These are phyloP conservation scores for Apiospora kogelbergensis DNA, from an alignment of 2,329 filamentous ascomycete species.

Conservation along the genomic window DNA sequence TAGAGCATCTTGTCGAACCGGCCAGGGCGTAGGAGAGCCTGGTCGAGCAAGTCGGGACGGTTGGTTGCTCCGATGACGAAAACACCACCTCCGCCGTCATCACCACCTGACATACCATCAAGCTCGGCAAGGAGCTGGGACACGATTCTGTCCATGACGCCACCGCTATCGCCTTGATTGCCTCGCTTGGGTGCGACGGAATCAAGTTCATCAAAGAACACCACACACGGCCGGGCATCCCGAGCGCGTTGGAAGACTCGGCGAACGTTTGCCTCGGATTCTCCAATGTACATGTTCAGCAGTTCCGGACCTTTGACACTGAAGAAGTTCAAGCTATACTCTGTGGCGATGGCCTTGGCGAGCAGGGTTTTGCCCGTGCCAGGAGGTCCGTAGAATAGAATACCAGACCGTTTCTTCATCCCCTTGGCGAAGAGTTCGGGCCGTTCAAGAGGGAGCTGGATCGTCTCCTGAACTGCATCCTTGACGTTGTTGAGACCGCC, in stretches of 20 bases:
- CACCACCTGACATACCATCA: constrained; percentile 95
- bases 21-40: constrained; percentile 83
- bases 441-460: constrained; percentile 85
- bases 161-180: constrained; percentile 94
- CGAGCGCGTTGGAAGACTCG: constrained; percentile 85
- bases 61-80: constrained; percentile 98
- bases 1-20: constrained; percentile 99
- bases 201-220: constrained; percentile 93
- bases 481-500: constrained; percentile 92
- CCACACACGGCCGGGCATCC: constrained; percentile 83
- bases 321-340: constrained; percentile 94
- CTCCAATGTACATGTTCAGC: constrained; percentile 95
- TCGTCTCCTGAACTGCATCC: constrained; percentile 95
- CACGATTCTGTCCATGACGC: constrained; percentile 97
- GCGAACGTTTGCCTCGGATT: constrained; percentile 88
- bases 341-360: constrained; percentile 89
- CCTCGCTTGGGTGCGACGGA: constrained; percentile 94
- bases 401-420: constrained; percentile 96
- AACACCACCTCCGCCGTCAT: constrained; percentile 77
- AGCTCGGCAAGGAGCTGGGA: constrained; percentile 92
- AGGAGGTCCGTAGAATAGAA: constrained; percentile 87
- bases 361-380: constrained; percentile 92
- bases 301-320: constrained; percentile 89
- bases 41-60: constrained; percentile 87
- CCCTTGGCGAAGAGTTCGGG: constrained; percentile 95